Conservation (phyloP, 2,329 filamentous ascomycete genomes). For the Zasmidium citrigriseum region DNA sequence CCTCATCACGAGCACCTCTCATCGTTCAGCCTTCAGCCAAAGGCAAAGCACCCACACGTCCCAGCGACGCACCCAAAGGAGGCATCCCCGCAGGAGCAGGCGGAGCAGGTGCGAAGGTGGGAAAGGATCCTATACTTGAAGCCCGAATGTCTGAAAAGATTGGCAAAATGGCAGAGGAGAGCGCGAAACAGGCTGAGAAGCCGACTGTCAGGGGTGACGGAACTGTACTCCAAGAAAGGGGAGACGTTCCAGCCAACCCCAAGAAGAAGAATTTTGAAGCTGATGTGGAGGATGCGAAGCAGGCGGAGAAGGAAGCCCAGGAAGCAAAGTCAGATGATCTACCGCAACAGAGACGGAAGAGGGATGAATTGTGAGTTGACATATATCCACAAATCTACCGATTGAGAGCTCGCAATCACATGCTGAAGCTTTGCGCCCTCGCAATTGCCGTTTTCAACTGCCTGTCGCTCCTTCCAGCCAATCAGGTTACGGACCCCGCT, state of each 20-base stretch:
- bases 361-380: constrained; percentile 36
- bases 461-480: not conserved
- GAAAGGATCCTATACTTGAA: constrained; percentile 30
- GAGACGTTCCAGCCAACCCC: constrained; percentile 50
- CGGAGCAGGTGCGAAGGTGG: constrained; percentile 47
- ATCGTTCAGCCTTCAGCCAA: constrained; percentile 49
- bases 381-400: not conserved
- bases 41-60: constrained; percentile 36
- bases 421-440: not conserved
- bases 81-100: constrained; percentile 52
- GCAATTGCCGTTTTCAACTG: not conserved
- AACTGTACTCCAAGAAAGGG: constrained; percentile 42
- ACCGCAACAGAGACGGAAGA: constrained; percentile 22
- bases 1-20: constrained; percentile 37
- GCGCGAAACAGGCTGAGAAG: constrained; percentile 23
- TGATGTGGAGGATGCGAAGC: constrained; percentile 38
- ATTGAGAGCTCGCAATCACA: too few relatives aligned
- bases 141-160: constrained; percentile 41
- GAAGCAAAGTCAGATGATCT: constrained; percentile 25
- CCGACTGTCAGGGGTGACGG: constrained; percentile 44
- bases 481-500: not conserved
- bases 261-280: constrained; percentile 66
- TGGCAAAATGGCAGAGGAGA: constrained; percentile 45
- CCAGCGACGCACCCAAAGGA: constrained; percentile 23
- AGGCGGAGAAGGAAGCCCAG: constrained; percentile 34